Base-by-base conservation (phyloP, 2,329 filamentous ascomycete genomes). In the Claviceps sp. region DNA sequence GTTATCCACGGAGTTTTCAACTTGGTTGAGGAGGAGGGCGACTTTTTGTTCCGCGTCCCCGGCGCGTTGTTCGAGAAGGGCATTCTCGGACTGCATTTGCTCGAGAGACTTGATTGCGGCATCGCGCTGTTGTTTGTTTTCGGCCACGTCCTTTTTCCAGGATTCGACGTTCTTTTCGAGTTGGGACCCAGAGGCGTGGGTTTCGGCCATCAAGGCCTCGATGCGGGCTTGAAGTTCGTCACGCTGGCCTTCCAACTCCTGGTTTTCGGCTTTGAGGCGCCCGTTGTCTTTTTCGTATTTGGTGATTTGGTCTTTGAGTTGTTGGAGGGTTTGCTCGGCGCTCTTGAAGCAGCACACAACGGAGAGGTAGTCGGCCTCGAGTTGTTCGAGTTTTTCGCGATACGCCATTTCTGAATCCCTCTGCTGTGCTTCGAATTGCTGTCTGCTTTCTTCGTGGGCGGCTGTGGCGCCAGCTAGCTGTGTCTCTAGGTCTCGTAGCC, bases 241-340 rank as follows among this genome's bases (percentile, higher is more conserved):
- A 39, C 86, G 83, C 66, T 97, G 88, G 5, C 71, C 68, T 60
- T 94, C 84, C 88, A 88, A 95, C 13, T 81, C 79, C 2, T 72
- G 70, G 2, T 96, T 73, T 61, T 96, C 88, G 46, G 82, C 78
- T 66, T 93, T 90, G 42, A 98, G 74, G 54, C 86, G 85, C 17
- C 76, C 73, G 62, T 96, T 96, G 55, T 93, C 86, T 13, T 81
- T 71, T 76, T 97, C 97, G 70, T 94, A 93, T 53, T 89, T 87
- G 51, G 85, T 77, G n/a, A 98, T 76, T 69, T 98, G 93, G 62
- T 96, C 89, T 72, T 97, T 97, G 77, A 98, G 91, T 67, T 94
- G 91, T 68, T 93, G 90, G 47, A 98, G 79, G 89, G 98, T 96
- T 77, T 96, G 97, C 69, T 98, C 93, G 1, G 93, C 97, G 53